phyloP scores from a whole-genome alignment of 768 basidiomycete species.

The Fistulinella prunicolor region DNA sequence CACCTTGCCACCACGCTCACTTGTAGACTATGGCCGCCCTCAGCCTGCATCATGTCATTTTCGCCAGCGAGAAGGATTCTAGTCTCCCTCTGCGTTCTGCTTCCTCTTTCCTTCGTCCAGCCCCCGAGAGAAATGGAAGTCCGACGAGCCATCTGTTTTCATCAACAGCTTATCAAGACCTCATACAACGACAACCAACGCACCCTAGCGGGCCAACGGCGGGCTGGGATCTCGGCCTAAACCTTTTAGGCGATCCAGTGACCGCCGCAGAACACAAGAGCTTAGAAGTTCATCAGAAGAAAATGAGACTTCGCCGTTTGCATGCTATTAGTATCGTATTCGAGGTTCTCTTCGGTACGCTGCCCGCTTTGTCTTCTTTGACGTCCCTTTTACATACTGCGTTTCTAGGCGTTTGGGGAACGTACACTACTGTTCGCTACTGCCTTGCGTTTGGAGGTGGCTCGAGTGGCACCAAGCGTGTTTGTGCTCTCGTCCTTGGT shows the following conservation, averaged over 20 bases:
- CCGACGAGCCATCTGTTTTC: conserved; percentile 14
- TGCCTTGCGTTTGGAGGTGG: conserved; percentile 54
- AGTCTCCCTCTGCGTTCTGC: conserved; percentile 19
- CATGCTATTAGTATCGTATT: conserved; percentile 28
- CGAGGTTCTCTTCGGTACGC: conserved; percentile 38
- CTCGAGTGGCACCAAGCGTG: conserved; percentile 40
- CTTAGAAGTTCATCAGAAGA: conserved; percentile 25
- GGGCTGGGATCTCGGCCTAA: conserved; percentile 31
- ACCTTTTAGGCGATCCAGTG: conserved; percentile 31
- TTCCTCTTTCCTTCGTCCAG: conserved; percentile 19
- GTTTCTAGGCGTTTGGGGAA: conserved; percentile 51
- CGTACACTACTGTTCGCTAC: conserved; percentile 64
- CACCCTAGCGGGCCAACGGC: conserved; percentile 40
- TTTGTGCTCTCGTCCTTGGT: conserved; percentile 31
- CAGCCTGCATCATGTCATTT: conserved; percentile 54
- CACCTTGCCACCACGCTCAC: conserved; percentile 15
- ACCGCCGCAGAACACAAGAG: conserved; percentile 31
- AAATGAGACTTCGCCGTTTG: conserved; percentile 35
- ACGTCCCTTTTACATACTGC: background rate
- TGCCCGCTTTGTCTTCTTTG: conserved; percentile 2
- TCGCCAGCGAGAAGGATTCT: conserved; percentile 34
- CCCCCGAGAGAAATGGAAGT: conserved; percentile 12
- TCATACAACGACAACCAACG: conserved; percentile 37
- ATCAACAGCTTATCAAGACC: conserved; percentile 36
- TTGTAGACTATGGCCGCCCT: conserved; percentile 52